These are phyloP conservation scores for Borealophlyctis nickersoniae DNA, from an alignment of 192 early-diverging fungal genomes.

Conservation along the genomic window DNA sequence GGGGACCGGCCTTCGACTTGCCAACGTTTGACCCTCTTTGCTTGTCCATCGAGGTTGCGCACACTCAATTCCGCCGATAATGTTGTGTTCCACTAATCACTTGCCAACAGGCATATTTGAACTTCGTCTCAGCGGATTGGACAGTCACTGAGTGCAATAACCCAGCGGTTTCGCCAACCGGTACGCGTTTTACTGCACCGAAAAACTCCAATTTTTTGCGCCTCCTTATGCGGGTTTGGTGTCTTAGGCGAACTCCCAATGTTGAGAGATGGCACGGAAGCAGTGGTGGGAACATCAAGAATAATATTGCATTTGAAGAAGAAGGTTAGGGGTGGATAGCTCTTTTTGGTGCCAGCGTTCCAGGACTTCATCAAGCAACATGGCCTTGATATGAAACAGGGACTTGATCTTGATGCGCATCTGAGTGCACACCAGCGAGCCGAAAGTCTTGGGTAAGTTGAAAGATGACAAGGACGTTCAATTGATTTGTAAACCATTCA, in stretches of 20 bases:
- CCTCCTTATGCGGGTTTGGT: conserved; percentile 58
- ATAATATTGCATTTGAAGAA: conserved; percentile 38
- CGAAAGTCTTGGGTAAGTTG: conserved; percentile 53
- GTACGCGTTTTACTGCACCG: conserved; percentile 39
- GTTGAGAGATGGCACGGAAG: conserved; percentile 53
- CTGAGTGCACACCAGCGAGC: conserved; percentile 32
- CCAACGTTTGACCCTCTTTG: conserved; percentile 74
- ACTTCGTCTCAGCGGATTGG: conserved; percentile 52
- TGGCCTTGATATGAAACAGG: no score
- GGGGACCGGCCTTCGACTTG: conserved; percentile 60
- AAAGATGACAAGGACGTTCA: no score
- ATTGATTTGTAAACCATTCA: background rate
- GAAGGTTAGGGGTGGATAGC: conserved; percentile 20
- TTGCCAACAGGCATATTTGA: conserved; percentile 53
- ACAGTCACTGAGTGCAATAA: conserved; percentile 58
- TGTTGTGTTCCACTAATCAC: background rate
- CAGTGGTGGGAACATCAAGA: conserved; percentile 33
- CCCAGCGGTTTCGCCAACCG: conserved; percentile 62
- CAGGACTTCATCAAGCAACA: conserved; percentile 6
- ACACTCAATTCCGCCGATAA: background rate
- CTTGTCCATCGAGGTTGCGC: conserved; percentile 43
- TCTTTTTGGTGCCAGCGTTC: conserved; percentile 20
- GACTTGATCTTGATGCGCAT: conserved; percentile 41
- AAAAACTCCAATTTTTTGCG: conserved; percentile 49
- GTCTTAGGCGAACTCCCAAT: conserved; percentile 68